A percentile compares a stretch with the other conserved stretches of the same genome.
These are phyloP conservation scores for Paspalum vaginatum DNA, from an alignment of 176 grass and related monocot species.

Conservation along the genomic window DNA sequence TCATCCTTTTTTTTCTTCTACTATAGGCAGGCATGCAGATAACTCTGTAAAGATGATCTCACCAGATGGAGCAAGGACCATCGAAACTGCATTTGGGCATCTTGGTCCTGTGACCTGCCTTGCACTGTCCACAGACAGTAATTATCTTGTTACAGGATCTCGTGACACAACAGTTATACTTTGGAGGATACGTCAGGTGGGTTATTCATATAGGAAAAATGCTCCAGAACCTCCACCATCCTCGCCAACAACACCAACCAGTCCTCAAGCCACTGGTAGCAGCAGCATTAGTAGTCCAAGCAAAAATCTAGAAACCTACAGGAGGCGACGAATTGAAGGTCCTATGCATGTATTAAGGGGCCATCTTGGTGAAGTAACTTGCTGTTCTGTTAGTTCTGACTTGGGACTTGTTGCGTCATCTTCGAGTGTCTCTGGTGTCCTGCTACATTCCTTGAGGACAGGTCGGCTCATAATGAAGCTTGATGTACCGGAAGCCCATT, in stretches of 20 bases:
- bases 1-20: constrained; percentile 36
- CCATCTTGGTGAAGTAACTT: constrained; percentile 86
- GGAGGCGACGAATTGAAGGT: constrained; percentile 82
- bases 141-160: constrained; percentile 91
- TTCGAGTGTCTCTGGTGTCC: constrained; percentile 71
- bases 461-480: constrained; percentile 79
- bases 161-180: constrained; percentile 90
- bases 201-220: constrained; percentile 63
- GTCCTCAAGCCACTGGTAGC: constrained; percentile 51
- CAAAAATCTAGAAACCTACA: constrained; percentile 58
- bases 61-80: constrained; percentile 86
- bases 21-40: constrained; percentile 92
- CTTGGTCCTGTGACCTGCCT: constrained; percentile 90
- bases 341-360: constrained; percentile 95
- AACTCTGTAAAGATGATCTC: constrained; percentile 94
- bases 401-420: constrained; percentile 79
- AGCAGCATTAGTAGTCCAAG: constrained; percentile 39
- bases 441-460: constrained; percentile 91
- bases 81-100: constrained; percentile 90
- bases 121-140: constrained; percentile 77
- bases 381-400: constrained; percentile 88
- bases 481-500: constrained; percentile 59
- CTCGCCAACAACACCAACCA: constrained; percentile 60
- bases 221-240: constrained; percentile 74
- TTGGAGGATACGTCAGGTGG: constrained; percentile 76